Conservation (phyloP, 331 rosid species). For the Spiraea crenata region DNA sequence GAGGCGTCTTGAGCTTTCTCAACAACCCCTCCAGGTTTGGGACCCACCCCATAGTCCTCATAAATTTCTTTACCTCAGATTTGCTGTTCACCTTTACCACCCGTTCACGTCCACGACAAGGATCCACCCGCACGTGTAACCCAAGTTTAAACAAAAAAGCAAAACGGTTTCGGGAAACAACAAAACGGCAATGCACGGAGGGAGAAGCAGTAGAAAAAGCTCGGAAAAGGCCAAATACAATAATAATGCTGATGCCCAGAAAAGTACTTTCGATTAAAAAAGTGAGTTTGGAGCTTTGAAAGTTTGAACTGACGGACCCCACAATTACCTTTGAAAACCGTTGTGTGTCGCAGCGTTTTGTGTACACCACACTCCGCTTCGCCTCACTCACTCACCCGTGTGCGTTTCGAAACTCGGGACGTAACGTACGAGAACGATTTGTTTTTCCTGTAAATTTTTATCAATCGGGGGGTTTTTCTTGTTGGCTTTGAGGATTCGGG, state of each 20-base stretch:
- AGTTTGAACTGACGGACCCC: too few relatives aligned
- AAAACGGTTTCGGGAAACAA: constrained; percentile 24
- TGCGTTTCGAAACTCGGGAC: background rate
- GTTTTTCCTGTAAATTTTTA: too few relatives aligned
- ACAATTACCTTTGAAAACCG: constrained; percentile 9
- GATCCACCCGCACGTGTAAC: constrained; percentile 39
- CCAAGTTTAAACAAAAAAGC: constrained; percentile 6
- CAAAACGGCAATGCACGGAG: constrained; percentile 17
- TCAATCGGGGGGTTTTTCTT: background rate
- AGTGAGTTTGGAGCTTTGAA: background rate
- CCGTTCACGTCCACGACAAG: constrained; percentile 32
- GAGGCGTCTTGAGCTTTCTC: background rate
- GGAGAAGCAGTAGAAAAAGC: background rate
- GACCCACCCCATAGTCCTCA: background rate
- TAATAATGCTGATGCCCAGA: background rate
- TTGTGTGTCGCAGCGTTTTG: background rate
- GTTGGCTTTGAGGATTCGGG: constrained; percentile 26
- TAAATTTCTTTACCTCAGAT: too few relatives aligned
- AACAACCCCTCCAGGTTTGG: background rate
- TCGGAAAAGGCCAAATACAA: background rate
- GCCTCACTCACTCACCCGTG: constrained; percentile 21
- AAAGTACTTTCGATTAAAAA: background rate
- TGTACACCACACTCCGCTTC: too few relatives aligned
- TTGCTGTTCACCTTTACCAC: background rate
- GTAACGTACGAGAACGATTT: background rate